phyloP scores from a whole-genome alignment of 371 early-diverging fungal species.

The Smittium culicis region DNA sequence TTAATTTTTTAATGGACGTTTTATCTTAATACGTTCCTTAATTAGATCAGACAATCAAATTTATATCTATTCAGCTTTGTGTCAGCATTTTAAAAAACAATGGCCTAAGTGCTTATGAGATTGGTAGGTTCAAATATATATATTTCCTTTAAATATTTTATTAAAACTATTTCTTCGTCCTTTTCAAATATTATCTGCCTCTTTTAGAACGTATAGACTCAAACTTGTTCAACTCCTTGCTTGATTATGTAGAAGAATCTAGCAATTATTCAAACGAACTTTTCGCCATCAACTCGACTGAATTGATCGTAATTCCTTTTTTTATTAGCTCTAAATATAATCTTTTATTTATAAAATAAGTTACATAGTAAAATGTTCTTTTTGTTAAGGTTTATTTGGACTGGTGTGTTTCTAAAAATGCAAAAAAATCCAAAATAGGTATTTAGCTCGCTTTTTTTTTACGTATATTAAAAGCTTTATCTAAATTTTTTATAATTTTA shows the following conservation, averaged over 20 bases:
- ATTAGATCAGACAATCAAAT: background rate
- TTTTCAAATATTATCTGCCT: too few species aligned
- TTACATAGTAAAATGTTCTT: background rate
- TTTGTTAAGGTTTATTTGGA: background rate
- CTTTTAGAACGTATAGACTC: background rate
- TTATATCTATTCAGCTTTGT: background rate
- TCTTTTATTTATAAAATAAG: background rate
- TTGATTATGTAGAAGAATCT: constrained; percentile 1
- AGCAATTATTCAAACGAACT: background rate
- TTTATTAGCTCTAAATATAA: background rate
- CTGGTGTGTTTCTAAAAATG: background rate
- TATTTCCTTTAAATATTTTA: background rate
- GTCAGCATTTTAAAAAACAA: background rate
- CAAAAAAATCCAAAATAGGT: background rate
- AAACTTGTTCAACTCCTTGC: background rate
- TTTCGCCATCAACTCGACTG: background rate
- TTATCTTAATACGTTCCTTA: too few species aligned
- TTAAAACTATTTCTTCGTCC: too few species aligned
- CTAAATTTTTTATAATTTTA: too few species aligned
- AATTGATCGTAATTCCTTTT: background rate
- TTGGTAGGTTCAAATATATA: background rate
- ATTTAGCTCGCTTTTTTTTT: too few species aligned
- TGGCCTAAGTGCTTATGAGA: background rate
- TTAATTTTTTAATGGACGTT: too few species aligned
- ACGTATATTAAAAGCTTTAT: too few species aligned